Base-by-base conservation (phyloP, 805 yeast genomes). In the Wickerhamomyces ciferrii region DNA sequence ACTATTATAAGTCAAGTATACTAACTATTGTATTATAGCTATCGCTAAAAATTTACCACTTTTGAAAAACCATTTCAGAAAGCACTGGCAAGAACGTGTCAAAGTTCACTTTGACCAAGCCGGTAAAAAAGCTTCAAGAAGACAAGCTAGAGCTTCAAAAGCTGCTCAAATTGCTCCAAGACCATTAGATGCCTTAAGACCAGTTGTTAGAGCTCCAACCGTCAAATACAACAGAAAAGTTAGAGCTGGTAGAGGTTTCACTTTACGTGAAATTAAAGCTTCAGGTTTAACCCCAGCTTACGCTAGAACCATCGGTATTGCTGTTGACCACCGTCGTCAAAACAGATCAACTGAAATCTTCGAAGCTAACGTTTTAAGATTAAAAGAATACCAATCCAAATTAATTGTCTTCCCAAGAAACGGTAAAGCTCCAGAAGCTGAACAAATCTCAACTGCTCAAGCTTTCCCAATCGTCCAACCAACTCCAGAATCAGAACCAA, bases 11-110 rank as follows among this genome's bases (percentile, higher is more conserved):
- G 15, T 7, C 7, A n/a, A 31, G 4, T 15, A 31, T 14, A 31
- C 55, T 59, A 59, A 51, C 53, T 48, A 51, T 61, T 60, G 18
- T 13, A 2, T 4, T 37, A 43, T 75, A 91, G 99, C 98, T 78
- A 90, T 94, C 84, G 78, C 94, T 67, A 92, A 94, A 91, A 92
- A 92, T 82, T 84, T 90, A 81, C 96, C 98, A 83, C 81, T 92
- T 81, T 87, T 88, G 84, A 89, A 88, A 86, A 92, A 92, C 86
- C 99, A 94, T 83, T 92, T 92, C 96, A 87, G 97, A 84, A 92
- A 92, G 88, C 92, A 92, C 96, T 94, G 99, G 99, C 98, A 94
- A 81, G 96, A 89, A 78, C 88, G 98, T 72, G 99, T 94, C 83
- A 88, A 82, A 75, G 97, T 89, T 69, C 99, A 95, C 90, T 87